Conservation (phyloP, 1,284 basidiomycete species). For the Rhodotorula glutinis region DNA sequence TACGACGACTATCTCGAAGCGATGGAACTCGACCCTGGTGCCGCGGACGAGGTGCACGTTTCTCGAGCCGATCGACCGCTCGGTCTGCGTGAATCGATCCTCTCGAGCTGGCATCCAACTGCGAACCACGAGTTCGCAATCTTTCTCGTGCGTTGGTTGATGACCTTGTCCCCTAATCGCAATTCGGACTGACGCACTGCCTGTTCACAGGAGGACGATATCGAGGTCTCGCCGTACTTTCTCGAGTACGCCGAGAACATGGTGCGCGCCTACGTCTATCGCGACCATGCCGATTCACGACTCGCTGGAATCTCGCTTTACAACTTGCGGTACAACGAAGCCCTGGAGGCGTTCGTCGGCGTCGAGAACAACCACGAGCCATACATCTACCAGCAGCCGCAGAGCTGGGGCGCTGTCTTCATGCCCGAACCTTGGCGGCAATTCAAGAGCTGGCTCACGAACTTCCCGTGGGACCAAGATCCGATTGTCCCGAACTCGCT, state of each 20-base stretch:
- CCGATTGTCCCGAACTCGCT: constrained; percentile 3
- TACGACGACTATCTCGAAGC: neutral
- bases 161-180: too few species aligned
- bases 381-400: constrained; percentile 17
- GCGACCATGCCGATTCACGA: constrained; percentile 13
- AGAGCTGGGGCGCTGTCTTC: constrained; percentile 19
- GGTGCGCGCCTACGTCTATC: constrained; percentile 13
- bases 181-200: neutral
- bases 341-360: constrained; percentile 7
- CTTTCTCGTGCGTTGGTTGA: neutral
- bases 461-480: neutral
- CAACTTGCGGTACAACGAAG: constrained; percentile 20
- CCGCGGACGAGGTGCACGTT: neutral
- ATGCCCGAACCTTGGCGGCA: constrained; percentile 13
- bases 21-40: neutral
- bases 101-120: neutral
- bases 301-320: constrained; percentile 19
- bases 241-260: constrained; percentile 18
- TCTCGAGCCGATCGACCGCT: neutral
- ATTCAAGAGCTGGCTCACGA: constrained; percentile 1
- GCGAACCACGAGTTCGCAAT: constrained; percentile 3
- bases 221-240: constrained; percentile 23
- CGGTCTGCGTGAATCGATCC: neutral
- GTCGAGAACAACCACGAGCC: constrained; percentile 1
- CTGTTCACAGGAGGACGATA: constrained; percentile 11